Conservation (phyloP, 192 early-diverging fungal species). For the Coemansia sp. region DNA sequence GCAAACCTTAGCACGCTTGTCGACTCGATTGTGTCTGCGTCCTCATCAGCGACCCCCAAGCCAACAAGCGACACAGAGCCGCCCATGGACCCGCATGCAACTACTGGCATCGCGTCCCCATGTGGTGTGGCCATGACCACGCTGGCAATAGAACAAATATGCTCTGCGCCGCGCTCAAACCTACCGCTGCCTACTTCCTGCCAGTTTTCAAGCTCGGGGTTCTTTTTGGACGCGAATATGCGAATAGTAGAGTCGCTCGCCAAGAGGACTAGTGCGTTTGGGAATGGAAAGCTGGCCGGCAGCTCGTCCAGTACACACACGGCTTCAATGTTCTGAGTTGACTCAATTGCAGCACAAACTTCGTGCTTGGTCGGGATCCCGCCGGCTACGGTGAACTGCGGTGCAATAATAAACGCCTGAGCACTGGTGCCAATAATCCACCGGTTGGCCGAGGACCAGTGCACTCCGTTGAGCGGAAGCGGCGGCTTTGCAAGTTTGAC, state of each 20-base stretch:
- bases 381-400: conserved; percentile 11
- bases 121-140: neutral
- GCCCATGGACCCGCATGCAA: conserved; percentile 29
- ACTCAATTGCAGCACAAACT: conserved; percentile 18
- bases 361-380: conserved; percentile 12
- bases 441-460: conserved; percentile 37
- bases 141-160: conserved; percentile 25
- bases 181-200: conserved; percentile 27
- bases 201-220: conserved; percentile 32
- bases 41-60: neutral
- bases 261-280: conserved; percentile 17
- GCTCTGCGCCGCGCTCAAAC: conserved; percentile 16
- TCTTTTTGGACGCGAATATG: conserved; percentile 19
- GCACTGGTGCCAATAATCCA: conserved; percentile 36
- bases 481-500: conserved; percentile 17
- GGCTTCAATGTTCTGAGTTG: conserved; percentile 24
- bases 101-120: conserved; percentile 7
- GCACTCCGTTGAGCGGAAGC: conserved; percentile 16
- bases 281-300: conserved; percentile 14
- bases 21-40: neutral
- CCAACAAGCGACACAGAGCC: conserved; percentile 25
- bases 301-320: conserved; percentile 28
- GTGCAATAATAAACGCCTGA: conserved; percentile 22
- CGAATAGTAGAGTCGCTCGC: conserved; percentile 40
- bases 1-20: conserved; percentile 7